Evolutionary conservation across 768 basidiomycete species (phyloP), one percentile per base, ranked within the genome.

Genomic region (Suillus fuscotomentosus): DNA sequence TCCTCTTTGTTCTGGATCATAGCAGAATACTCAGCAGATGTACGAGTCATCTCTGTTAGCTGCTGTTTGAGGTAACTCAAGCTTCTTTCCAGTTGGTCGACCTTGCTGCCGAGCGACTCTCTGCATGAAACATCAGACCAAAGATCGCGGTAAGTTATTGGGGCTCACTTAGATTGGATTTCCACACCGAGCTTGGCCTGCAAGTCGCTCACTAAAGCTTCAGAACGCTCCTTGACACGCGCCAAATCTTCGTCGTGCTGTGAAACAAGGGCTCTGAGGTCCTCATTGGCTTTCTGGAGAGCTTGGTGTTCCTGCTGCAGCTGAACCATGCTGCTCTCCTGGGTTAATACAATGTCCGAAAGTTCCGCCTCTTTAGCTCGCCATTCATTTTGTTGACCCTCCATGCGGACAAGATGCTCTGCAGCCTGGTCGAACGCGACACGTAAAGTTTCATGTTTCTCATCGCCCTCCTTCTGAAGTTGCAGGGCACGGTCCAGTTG

Each of bases 401-500:
- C 96, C 42, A 97, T 77, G 0, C 89, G 84, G 8, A 92, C 88
- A 34, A 96, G 84, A 72, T 95, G 94, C 67, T 94, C 90, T 1
- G 92, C 91, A 22, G 94, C 94, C 68, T 94, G 83, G 60, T 93
- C 89, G 72, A 95, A 94, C 17, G 88, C 90, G 57, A 83, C 79
- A 34, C 87, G 83, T 59, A 94, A 80, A 15, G 85, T 81, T 63
- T 88, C 86, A 65, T 92, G 85, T 70, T 91, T 92, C 74, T 91
- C 89, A 65, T 94, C 91, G 50, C 83, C 86, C 68, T 92, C 87
- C 74, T 89, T 92, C 75, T 94, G 91, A 50, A 89, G 80, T 45
- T 85, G 82, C 71, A 95, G 81, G 0, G 91, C 89, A 9, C 90
- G 85, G 63, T 92, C 92, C 10, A 97, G 83, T 70, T 98, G 94